Evolutionary conservation across 257 asterid genomes (phyloP).

Genomic region (Przewalskia tangutica): DNA sequence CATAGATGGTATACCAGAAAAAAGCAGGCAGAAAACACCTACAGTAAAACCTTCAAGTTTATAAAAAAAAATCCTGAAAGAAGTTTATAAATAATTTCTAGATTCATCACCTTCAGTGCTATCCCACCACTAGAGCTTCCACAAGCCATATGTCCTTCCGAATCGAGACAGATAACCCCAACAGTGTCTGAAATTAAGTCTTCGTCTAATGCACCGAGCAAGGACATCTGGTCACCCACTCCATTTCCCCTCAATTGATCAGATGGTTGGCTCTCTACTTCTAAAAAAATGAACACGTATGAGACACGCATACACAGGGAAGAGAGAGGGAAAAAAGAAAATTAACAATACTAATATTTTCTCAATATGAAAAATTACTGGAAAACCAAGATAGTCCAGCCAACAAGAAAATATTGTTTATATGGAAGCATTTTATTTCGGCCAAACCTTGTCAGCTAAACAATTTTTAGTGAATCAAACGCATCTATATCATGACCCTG

Average conservation of each 20-base stretch:
- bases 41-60: not conserved
- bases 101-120: conserved; percentile 70
- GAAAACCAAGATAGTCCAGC: not conserved
- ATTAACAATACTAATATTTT: not conserved
- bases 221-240: conserved; percentile 18
- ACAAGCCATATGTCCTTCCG: conserved; percentile 68
- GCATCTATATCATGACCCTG: not conserved
- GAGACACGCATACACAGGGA: not conserved
- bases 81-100: not conserved
- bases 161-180: conserved; percentile 91
- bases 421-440: not conserved
- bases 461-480: not conserved
- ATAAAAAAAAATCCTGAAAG: not conserved
- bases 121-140: conserved; percentile 99
- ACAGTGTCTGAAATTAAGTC: conserved; percentile 66
- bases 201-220: conserved; percentile 30
- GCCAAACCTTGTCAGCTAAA: not conserved
- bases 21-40: not conserved
- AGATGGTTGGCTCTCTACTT: conserved; percentile 27
- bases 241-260: conserved; percentile 18
- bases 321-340: not conserved
- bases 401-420: not conserved
- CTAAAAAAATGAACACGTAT: conserved; percentile 9
- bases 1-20: not conserved
- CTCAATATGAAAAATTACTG: not conserved